Percentiles rank a stretch among this genome's conserved stretches.
Conservation (phyloP, 306 rosid genomes). For the Malus orientalis region DNA sequence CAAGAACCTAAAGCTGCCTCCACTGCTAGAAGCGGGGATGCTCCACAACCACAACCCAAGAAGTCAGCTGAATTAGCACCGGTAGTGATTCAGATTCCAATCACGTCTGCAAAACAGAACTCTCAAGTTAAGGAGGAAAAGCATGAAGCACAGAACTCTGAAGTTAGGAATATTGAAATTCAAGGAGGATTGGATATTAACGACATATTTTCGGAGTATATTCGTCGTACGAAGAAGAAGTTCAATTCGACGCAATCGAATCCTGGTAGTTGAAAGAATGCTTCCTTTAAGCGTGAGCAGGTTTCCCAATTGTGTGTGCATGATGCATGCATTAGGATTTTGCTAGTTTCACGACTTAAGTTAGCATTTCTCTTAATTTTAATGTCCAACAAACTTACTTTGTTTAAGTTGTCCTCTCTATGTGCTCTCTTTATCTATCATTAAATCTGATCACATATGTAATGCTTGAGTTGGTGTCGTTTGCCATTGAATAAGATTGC, state of each 20-base stretch:
- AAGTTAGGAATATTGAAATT: neutral
- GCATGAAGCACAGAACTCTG: neutral
- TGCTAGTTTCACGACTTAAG: too few species aligned
- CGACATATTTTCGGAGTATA: conserved; percentile 30
- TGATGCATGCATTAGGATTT: too few species aligned
- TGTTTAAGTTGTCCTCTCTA: too few species aligned
- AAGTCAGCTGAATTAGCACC: neutral
- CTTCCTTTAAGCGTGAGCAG: conserved; percentile 14
- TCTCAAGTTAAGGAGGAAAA: neutral
- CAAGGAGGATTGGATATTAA: conserved; percentile 24
- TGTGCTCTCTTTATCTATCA: too few species aligned
- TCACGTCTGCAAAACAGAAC: neutral
- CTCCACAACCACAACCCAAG: neutral
- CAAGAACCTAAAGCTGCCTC: neutral
- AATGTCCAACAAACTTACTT: too few species aligned
- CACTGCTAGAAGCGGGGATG: neutral
- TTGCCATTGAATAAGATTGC: too few species aligned
- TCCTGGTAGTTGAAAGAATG: conserved; percentile 10
- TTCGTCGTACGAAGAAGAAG: conserved; percentile 30
- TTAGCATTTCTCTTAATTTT: too few species aligned
- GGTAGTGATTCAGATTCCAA: conserved; percentile 11
- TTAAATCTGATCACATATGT: too few species aligned
- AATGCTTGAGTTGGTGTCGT: too few species aligned
- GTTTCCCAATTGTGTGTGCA: too few species aligned
- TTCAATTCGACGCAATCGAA: conserved; percentile 18